Conservation (phyloP, 1,284 basidiomycete species). For the Chondrostereum purpureum region DNA sequence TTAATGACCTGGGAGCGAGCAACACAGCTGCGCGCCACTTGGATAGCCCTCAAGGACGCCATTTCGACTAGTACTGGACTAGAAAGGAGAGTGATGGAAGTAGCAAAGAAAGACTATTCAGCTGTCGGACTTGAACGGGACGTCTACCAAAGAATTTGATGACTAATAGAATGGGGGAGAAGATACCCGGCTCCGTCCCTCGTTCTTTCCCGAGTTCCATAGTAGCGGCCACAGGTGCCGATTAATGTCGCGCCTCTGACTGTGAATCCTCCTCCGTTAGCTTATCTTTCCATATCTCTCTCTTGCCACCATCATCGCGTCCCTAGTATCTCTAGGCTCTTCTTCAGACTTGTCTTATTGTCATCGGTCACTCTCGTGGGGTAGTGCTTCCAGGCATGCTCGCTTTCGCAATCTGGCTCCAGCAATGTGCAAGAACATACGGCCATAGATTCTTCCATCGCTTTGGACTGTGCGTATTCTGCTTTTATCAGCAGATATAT, state of each 20-base stretch:
- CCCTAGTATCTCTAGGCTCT: no score
- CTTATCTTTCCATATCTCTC: no score
- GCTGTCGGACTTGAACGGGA: neutral
- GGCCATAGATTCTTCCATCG: constrained; percentile 54
- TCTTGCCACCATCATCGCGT: no score
- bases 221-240: no score
- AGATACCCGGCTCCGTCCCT: no score
- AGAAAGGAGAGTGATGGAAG: neutral
- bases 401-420: constrained; percentile 20
- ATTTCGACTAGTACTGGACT: constrained; percentile 13
- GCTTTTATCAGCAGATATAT: no score
- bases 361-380: no score
- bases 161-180: neutral
- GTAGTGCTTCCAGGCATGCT: constrained; percentile 27
- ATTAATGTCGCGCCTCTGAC: no score
- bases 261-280: no score
- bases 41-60: constrained; percentile 20
- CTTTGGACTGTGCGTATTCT: constrained; percentile 71
- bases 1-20: neutral
- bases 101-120: constrained; percentile 1
- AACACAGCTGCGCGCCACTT: constrained; percentile 8
- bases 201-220: no score
- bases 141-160: neutral
- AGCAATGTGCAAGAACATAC: constrained; percentile 31
- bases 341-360: no score